These are phyloP conservation scores for Mycena polygramma DNA, from an alignment of 768 basidiomycete genomes.

Conservation along the genomic window DNA sequence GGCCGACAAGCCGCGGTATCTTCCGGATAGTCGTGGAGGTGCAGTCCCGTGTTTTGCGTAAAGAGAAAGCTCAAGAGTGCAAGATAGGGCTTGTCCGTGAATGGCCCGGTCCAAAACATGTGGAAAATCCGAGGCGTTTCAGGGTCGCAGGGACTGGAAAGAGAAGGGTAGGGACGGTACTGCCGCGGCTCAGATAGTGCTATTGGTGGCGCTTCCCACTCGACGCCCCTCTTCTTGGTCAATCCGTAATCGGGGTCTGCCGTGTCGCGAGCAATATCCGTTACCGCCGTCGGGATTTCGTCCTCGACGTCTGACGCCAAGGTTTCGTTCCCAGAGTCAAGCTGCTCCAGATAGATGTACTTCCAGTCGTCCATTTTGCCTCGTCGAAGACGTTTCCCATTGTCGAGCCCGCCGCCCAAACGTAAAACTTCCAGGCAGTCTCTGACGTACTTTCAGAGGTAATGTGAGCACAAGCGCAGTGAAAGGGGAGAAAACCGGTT, in stretches of 20 bases:
- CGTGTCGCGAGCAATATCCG: conserved; percentile 37
- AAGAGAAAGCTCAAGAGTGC: conserved; percentile 95
- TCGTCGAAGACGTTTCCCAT: conserved; percentile 78
- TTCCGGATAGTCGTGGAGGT: conserved; percentile 65
- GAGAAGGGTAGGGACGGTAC: conserved; percentile 70
- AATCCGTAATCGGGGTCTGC: conserved; percentile 68
- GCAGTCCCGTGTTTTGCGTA: conserved; percentile 93
- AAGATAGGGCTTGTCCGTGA: conserved; percentile 98
- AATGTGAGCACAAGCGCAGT: conserved; percentile 25
- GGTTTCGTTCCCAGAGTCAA: conserved; percentile 45
- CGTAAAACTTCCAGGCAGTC: conserved; percentile 96
- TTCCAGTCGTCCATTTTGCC: conserved; percentile 87
- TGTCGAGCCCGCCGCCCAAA: conserved; percentile 91
- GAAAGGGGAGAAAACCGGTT: conserved; percentile 26
- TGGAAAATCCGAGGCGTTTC: conserved; percentile 93
- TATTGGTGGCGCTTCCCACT: conserved; percentile 71
- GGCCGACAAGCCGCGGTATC: conserved; percentile 79
- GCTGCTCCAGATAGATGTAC: conserved; percentile 85
- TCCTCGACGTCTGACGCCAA: conserved; percentile 5
- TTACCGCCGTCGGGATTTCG: conserved; percentile 22
- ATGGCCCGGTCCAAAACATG: conserved; percentile 99
- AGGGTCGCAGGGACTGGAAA: conserved; percentile 79
- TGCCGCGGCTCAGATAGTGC: conserved; percentile 62
- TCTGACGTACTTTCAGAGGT: conserved; percentile 83
- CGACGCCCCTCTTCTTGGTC: conserved; percentile 67